Base-by-base conservation (phyloP, 1,284 basidiomycete genomes). In the Boletellus dicymbophilus region DNA sequence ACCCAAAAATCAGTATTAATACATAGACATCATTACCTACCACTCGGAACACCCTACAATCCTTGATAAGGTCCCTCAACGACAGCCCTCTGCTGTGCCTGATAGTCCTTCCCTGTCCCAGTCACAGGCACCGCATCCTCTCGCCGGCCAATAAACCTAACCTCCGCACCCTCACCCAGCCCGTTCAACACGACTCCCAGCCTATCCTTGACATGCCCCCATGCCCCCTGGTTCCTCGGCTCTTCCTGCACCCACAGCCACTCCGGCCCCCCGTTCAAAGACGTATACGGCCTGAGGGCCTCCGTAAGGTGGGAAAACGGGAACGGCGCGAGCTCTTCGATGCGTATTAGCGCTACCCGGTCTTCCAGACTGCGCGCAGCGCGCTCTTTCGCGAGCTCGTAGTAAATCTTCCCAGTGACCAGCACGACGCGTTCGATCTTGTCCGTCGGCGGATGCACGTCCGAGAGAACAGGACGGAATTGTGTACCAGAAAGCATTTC, bases 241-340 rank as follows among this genome's bases (percentile, higher is more conserved):
- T 95, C 93, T 62, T 95, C 93, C 66, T 95, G 93, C 16, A 90
- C 74, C 83, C 88, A 95, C 15, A 82, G 53, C 44, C 81, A 72
- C 44, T 82, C 79, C 3, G 40, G 42, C n/a, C 22, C 37, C 15
- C 18, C 18, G 1, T 10, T 11, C n/a, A 64, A 75, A 13, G 61
- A 55, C 0, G 58, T 38, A 58, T 90, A 90, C 2, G 65, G 58
- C 37, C 58, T 49, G 23, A 95, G 68, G 1, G 73, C 72, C 3
- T 72, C 60, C 6, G 67, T 62, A 1, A 94, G 70, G 22, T 71
- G 70, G 0, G 65, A 53, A 64, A 89, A 91, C 0, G 93, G 92
- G 81, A 95, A 95, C 0, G 93, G 93, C 11, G 84, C 82, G 6
- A 95, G 74, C 64, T 95, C 93, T 62, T 95, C 93, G 49, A 95